These are phyloP conservation scores for Globisporangium iwayamae DNA, from an alignment of 352 stramenopile genomes.

Conservation along the genomic window DNA sequence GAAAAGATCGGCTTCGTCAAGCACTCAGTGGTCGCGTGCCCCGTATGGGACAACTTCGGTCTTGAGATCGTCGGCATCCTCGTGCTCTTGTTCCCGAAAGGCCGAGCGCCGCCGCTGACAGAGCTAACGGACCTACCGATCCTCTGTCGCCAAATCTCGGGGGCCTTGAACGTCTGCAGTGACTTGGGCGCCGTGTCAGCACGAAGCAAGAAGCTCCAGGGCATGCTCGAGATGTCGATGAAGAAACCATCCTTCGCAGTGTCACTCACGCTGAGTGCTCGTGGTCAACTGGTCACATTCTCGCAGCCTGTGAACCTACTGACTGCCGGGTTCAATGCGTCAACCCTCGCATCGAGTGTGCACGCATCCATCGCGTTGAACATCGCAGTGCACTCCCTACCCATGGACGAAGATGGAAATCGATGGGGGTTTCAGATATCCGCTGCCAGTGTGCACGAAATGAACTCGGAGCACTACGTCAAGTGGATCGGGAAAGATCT, in stretches of 20 bases:
- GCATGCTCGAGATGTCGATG: constrained; percentile 45
- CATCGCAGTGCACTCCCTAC: constrained; percentile 28
- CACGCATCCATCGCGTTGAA: constrained; percentile 31
- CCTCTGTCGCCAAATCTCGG: constrained; percentile 62
- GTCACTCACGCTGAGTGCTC: constrained; percentile 47
- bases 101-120: constrained; percentile 21
- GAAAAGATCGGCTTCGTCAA: constrained; percentile 46
- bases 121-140: constrained; percentile 61
- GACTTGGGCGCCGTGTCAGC: constrained; percentile 43
- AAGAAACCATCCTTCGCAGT: constrained; percentile 22
- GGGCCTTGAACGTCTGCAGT: constrained; percentile 63
- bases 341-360: constrained; percentile 20
- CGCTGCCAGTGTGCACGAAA: constrained; percentile 35
- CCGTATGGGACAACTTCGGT: constrained; percentile 59
- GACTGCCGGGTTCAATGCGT: constrained; percentile 31
- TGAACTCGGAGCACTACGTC: constrained; percentile 50
- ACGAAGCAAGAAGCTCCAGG: constrained; percentile 42
- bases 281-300: constrained; percentile 46
- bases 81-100: constrained; percentile 50
- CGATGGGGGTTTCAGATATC: constrained; percentile 54
- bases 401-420: constrained; percentile 56
- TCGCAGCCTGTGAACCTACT: constrained; percentile 56
- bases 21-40: constrained; percentile 62
- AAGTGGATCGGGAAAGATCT: constrained; percentile 59
- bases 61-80: constrained; percentile 67